A percentile compares a stretch with the other conserved stretches of the same genome.
Conservation (phyloP, 345 rosid genomes). For the Euphorbia lathyris region DNA sequence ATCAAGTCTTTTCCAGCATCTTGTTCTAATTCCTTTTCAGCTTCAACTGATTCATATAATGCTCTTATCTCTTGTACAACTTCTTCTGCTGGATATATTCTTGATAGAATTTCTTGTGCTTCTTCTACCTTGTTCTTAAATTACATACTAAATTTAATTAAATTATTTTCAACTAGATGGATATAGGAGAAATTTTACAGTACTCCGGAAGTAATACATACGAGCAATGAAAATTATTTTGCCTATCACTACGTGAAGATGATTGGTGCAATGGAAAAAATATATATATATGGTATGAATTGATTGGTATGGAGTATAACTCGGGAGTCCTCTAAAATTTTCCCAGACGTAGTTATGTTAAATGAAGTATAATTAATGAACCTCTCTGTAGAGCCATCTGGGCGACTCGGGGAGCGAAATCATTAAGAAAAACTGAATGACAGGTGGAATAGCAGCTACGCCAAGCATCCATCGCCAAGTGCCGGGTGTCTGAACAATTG, state of each 20-base stretch:
- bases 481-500: slow-evolving; percentile 42
- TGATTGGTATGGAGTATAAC: too few species aligned
- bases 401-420: slow-evolving; percentile 79
- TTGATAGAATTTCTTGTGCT: slow-evolving; percentile 56
- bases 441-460: slow-evolving; percentile 58
- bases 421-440: slow-evolving; percentile 67
- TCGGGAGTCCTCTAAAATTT: too few species aligned
- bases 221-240: too few species aligned
- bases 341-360: too few species aligned
- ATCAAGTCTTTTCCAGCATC: slow-evolving; percentile 40
- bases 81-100: slow-evolving; percentile 59
- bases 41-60: slow-evolving; percentile 46
- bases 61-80: slow-evolving; percentile 54
- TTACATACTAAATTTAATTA: too few species aligned
- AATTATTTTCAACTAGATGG: too few species aligned
- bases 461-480: slow-evolving; percentile 99
- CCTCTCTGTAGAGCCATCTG: slow-evolving; percentile 71
- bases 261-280: too few species aligned
- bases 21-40: slow-evolving; percentile 54
- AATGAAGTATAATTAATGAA: neutral
- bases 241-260: too few species aligned
- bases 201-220: too few species aligned
- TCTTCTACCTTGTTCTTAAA: slow-evolving; percentile 31
- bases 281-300: too few species aligned
- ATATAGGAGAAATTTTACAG: too few species aligned